These are phyloP conservation scores for Hanseniaspora uvarum DNA, from an alignment of 1,139 yeast genomes.

Conservation along the genomic window DNA sequence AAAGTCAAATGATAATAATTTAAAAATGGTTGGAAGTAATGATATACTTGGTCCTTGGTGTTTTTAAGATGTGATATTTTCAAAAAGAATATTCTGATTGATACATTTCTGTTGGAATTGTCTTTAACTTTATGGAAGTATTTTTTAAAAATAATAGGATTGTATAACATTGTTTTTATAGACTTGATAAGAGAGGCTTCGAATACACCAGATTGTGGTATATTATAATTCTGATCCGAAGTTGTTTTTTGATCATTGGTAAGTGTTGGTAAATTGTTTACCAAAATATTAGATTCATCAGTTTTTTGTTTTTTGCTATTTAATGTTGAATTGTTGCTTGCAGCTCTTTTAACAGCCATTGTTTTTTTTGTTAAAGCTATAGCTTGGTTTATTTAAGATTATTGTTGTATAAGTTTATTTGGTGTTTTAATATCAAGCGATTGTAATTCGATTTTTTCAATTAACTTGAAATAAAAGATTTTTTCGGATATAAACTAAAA, in stretches of 20 bases:
- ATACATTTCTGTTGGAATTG: constrained; percentile 6
- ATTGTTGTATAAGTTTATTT: no score
- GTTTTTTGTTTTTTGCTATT: background rate
- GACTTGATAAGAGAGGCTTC: constrained; percentile 11
- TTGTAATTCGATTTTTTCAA: no score
- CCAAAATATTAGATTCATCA: background rate
- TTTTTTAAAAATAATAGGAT: constrained; percentile 13
- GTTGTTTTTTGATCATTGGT: background rate
- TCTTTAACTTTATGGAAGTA: constrained; percentile 14
- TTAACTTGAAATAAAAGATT: no score
- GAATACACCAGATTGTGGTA: constrained; percentile 14
- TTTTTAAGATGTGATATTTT: background rate
- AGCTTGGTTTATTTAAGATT: background rate
- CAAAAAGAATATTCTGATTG: constrained; percentile 12
- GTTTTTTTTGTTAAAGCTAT: background rate
- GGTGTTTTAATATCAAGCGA: no score
- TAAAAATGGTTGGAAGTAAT: background rate
- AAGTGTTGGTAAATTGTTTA: background rate
- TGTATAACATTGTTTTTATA: constrained; percentile 3
- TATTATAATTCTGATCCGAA: background rate
- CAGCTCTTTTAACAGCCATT: constrained; percentile 6
- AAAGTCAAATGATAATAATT: background rate
- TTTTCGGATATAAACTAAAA: no score
- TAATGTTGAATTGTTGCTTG: background rate
- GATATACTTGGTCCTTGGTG: background rate